Evolutionary conservation across 805 yeast species (phyloP).

Genomic region (Saturnispora mendoncae): DNA sequence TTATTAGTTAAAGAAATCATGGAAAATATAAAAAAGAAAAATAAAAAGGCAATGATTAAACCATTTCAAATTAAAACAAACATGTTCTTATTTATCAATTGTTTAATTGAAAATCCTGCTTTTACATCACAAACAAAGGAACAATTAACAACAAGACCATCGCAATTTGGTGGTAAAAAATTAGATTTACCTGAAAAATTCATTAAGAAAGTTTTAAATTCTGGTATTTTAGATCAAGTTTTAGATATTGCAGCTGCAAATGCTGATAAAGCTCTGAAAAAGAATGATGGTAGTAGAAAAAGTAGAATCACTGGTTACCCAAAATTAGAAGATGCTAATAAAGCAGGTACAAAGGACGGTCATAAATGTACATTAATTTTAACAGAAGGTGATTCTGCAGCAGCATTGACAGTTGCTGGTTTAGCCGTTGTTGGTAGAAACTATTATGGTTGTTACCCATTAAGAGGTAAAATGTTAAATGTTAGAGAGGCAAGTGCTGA

Average conservation of each 20-base stretch:
- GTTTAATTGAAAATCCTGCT: constrained; percentile 92
- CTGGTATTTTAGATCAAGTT: constrained; percentile 65
- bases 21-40: constrained; percentile 61
- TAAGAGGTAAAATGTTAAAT: constrained; percentile 89
- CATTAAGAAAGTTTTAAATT: constrained; percentile 60
- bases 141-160: constrained; percentile 79
- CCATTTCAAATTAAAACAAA: constrained; percentile 85
- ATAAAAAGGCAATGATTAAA: constrained; percentile 59
- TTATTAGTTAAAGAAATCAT: constrained; percentile 70
- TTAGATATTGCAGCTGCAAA: constrained; percentile 78
- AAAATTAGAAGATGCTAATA: constrained; percentile 90
- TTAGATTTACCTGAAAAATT: constrained; percentile 67
- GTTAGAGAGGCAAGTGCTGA: constrained; percentile 97
- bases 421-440: constrained; percentile 93
- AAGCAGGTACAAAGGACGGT: constrained; percentile 91
- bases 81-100: constrained; percentile 84
- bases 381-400: constrained; percentile 97
- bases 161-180: constrained; percentile 84
- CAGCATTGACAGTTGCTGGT: constrained; percentile 86
- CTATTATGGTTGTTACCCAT: constrained; percentile 88
- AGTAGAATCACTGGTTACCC: constrained; percentile 81
- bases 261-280: constrained; percentile 79
- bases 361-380: constrained; percentile 84
- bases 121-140: constrained; percentile 97
- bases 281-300: constrained; percentile 80